A percentile compares a stretch with the other conserved stretches of the same genome.
phyloP scores from a whole-genome alignment of 306 rosid species.

The Echinosophora koreensis region DNA sequence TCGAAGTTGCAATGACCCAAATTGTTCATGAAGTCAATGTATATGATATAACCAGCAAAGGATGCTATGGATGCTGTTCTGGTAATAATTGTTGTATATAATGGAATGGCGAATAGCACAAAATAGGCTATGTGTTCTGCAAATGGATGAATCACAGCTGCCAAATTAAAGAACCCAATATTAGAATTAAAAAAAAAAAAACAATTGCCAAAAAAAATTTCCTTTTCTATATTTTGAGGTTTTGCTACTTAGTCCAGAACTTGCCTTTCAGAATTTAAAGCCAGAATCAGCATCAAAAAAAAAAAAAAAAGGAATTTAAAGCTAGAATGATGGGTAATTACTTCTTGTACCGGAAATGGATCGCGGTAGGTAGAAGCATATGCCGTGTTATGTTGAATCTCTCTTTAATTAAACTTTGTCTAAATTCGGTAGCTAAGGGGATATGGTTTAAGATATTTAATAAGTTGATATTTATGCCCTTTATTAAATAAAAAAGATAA shows the following conservation, averaged over 20 bases:
- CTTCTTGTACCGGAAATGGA: no score
- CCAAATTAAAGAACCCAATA: not conserved
- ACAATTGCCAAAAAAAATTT: no score
- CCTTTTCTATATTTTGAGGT: not conserved
- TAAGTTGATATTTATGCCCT: no score
- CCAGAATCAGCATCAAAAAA: not conserved
- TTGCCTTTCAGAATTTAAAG: not conserved
- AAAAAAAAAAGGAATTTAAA: no score
- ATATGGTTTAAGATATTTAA: no score
- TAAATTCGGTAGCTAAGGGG: no score
- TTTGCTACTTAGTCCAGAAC: not conserved
- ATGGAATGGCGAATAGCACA: slow-evolving; percentile 63
- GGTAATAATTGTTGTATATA: slow-evolving; percentile 45
- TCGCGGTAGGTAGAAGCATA: no score
- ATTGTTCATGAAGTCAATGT: slow-evolving; percentile 79
- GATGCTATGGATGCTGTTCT: slow-evolving; percentile 62
- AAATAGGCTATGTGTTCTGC: slow-evolving; percentile 75
- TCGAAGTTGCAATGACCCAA: slow-evolving; percentile 89
- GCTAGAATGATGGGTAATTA: no score
- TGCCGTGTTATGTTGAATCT: no score
- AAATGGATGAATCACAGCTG: slow-evolving; percentile 87
- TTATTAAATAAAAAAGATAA: no score
- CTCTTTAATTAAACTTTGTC: no score
- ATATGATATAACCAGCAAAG: slow-evolving; percentile 50
- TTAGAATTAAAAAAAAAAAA: no score